Conservation (phyloP, 768 basidiomycete species). For the Podaxis pistillaris region DNA sequence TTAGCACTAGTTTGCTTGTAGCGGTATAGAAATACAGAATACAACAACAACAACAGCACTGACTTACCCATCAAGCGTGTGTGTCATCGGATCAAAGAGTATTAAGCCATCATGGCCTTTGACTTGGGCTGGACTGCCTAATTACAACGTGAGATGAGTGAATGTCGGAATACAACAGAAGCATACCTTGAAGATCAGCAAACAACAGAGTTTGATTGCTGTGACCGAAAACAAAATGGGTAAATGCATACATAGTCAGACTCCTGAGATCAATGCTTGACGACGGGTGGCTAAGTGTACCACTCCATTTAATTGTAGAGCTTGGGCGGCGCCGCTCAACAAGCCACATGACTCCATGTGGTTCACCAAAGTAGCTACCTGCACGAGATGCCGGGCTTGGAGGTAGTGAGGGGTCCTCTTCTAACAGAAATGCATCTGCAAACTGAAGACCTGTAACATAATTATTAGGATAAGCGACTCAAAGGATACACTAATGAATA, state of each 20-base stretch:
- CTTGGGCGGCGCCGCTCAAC: not conserved
- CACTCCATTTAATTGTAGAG: not conserved
- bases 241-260: not conserved
- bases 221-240: not conserved
- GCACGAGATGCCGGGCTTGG: no score
- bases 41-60: no score
- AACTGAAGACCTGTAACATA: no score
- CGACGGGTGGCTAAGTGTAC: not conserved
- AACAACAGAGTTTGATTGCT: not conserved
- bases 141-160: not conserved
- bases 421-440: no score
- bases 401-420: no score
- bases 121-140: not conserved
- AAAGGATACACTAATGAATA: no score
- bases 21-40: no score
- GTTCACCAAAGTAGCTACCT: no score
- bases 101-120: not conserved
- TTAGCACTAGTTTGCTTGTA: no score
- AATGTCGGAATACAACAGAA: not conserved
- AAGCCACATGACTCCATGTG: not conserved
- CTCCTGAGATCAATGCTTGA: not conserved
- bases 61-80: not conserved
- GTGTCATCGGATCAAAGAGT: not conserved
- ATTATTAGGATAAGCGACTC: no score
- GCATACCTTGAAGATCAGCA: not conserved